These are phyloP conservation scores for Taphrina pruni DNA, from an alignment of 1,139 yeast genomes.

Conservation along the genomic window DNA sequence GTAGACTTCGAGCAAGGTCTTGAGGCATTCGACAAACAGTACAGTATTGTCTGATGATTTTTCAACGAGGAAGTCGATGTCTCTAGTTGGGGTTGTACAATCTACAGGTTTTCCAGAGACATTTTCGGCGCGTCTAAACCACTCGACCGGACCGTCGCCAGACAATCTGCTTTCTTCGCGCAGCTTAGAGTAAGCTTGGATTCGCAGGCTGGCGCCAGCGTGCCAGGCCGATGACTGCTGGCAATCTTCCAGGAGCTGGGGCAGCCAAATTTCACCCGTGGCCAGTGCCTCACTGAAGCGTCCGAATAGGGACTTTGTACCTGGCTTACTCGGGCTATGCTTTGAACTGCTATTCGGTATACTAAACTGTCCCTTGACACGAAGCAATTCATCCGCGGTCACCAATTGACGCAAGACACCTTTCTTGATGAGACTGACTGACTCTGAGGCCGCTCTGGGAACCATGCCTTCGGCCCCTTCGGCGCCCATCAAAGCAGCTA, in stretches of 20 bases:
- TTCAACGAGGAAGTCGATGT: background rate
- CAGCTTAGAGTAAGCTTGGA: background rate
- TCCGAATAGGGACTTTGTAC: background rate
- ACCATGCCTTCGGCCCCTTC: slow-evolving; percentile 4
- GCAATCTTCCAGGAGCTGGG: slow-evolving; percentile 20
- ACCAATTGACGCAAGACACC: background rate
- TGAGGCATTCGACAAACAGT: slow-evolving; percentile 6
- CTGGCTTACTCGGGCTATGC: background rate
- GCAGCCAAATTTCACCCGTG: slow-evolving; percentile 10
- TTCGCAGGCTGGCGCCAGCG: background rate
- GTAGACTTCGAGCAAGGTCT: slow-evolving; percentile 1
- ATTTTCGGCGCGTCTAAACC: slow-evolving; percentile 2
- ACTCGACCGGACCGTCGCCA: slow-evolving; percentile 4
- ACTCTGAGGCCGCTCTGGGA: slow-evolving; percentile 10
- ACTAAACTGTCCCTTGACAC: slow-evolving; percentile 10
- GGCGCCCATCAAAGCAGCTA: slow-evolving; percentile 29
- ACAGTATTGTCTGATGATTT: background rate
- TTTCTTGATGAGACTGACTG: slow-evolving; percentile 13
- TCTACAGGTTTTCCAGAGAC: slow-evolving; percentile 9
- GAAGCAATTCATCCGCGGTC: background rate
- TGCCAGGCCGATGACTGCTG: slow-evolving; percentile 20
- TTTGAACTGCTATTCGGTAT: background rate
- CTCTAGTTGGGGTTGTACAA: background rate
- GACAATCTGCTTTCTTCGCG: background rate
- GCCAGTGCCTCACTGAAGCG: slow-evolving; percentile 3